These are phyloP conservation scores for Boletus mariae DNA, from an alignment of 1,284 basidiomycete species.

Conservation along the genomic window DNA sequence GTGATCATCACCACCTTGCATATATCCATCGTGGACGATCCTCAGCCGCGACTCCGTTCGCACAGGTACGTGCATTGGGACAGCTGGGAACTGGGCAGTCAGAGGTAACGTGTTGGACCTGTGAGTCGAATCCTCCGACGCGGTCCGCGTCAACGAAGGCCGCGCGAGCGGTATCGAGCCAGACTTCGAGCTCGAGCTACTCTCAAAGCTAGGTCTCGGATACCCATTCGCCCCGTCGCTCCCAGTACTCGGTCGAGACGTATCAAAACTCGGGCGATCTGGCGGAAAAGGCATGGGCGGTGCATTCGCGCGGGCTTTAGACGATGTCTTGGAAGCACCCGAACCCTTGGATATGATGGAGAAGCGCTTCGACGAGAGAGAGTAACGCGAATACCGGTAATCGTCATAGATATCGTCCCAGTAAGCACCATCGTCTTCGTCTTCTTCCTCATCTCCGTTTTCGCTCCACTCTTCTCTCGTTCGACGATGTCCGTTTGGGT, in stretches of 20 bases:
- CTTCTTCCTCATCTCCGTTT: constrained; percentile 4
- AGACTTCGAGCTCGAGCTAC: constrained; percentile 18
- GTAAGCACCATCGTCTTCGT: constrained; percentile 39
- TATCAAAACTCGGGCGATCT: constrained; percentile 12
- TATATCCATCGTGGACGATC: constrained; percentile 26
- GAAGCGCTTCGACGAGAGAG: constrained; percentile 42
- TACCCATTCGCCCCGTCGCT: constrained; percentile 17
- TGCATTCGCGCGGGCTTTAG: constrained; percentile 19
- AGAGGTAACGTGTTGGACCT: constrained; percentile 18
- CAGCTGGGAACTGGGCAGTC: constrained; percentile 31
- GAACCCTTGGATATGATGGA: constrained; percentile 26
- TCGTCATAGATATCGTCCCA: constrained; percentile 76
- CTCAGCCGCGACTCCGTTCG: constrained; percentile 32
- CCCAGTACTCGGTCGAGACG: constrained; percentile 18
- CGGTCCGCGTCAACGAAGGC: constrained; percentile 19
- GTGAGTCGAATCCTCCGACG: constrained; percentile 26
- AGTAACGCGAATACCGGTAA: constrained; percentile 67
- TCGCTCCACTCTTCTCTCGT: constrained; percentile 7
- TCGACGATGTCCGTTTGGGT: neutral
- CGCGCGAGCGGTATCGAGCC: constrained; percentile 14
- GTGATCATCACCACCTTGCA: constrained; percentile 15
- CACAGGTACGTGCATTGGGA: constrained; percentile 29
- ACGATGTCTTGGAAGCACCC: constrained; percentile 25
- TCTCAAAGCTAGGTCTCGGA: constrained; percentile 27
- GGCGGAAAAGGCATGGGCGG: constrained; percentile 26